Evolutionary conservation across 495 filamentous ascomycete species (phyloP), one percentile per base, ranked within the genome.

Genomic region (Apodospora peruviana): DNA sequence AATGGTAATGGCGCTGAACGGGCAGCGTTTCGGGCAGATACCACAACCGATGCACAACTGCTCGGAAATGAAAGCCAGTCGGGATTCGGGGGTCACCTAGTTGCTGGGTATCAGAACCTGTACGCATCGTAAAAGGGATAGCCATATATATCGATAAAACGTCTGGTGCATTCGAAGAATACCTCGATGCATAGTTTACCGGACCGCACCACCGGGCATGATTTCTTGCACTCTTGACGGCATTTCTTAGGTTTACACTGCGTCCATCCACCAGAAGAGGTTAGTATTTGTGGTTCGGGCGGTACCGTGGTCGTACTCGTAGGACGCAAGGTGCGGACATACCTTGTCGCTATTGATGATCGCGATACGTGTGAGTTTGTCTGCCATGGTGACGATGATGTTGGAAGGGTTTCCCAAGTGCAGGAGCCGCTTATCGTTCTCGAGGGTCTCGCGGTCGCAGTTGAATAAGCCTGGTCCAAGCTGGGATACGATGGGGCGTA

Each of bases 11-110:
- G 94, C 93, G 58, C 88, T 87, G 68, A 98, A 98, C n/a, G 93
- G 93, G 70, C 93, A 97, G 70, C 96, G 96, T 75, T 97, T 97
- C 22, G 90, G 89, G 64, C 93, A 98, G 71, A 98, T 98, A 83
- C 94, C 93, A 65, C 93, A 97, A 73, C 94, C 94, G 57, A 97
- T 66, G 40, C 63, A 66, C 5, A 66, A 58, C 43, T 80, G 79
- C 65, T 97, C 93, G 43, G 91, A 96, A 58, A 98, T 97, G 78
- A 97, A 98, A 59, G 93, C 94, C 58, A 98, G 90, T 62, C 90
- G 93, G 43, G 91, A 95, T 44, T 88, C 84, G 48, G 88, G 77
- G 35, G 79, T 79, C 56, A 98, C 93, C 76, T 98, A 88, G 61
- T 95, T 91, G 70, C 4, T 12, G 12, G 24, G 18, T 41, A 45